Evolutionary conservation across 2,329 filamentous ascomycete genomes (phyloP).

Genomic region (Calycina herbarum): DNA sequence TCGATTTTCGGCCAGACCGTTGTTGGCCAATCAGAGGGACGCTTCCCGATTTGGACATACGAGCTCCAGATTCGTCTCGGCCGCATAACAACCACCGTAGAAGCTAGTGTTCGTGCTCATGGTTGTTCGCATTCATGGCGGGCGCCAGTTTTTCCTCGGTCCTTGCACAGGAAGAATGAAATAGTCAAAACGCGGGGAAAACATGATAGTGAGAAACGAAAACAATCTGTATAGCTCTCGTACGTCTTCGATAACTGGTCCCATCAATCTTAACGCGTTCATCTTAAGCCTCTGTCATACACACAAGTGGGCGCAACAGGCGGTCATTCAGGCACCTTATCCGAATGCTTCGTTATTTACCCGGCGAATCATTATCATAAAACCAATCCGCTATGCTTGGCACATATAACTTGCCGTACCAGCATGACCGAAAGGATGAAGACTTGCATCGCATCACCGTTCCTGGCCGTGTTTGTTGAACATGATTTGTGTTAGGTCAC

Average conservation of each 20-base stretch:
- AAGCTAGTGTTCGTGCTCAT: constrained; percentile 11
- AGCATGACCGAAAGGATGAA: constrained; percentile 21
- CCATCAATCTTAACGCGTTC: constrained; percentile 19
- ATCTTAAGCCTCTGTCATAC: constrained; percentile 26
- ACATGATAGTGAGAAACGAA: constrained; percentile 15
- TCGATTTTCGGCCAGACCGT: not conserved
- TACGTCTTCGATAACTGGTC: constrained; percentile 14
- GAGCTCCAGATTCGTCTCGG: constrained; percentile 20
- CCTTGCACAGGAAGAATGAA: constrained; percentile 25
- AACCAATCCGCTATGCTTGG: constrained; percentile 14
- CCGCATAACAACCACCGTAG: constrained; percentile 17
- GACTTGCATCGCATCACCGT: constrained; percentile 18
- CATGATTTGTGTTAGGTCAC: constrained; percentile 9
- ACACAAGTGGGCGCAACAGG: constrained; percentile 15
- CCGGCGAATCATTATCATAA: constrained; percentile 25
- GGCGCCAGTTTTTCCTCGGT: constrained; percentile 7
- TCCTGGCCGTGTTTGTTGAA: constrained; percentile 20
- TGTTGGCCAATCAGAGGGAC: constrained; percentile 18
- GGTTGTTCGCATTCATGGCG: not conserved
- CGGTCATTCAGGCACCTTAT: constrained; percentile 27
- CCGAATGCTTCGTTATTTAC: constrained; percentile 19
- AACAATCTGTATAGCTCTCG: constrained; percentile 17
- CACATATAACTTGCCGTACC: constrained; percentile 21
- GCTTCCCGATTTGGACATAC: constrained; percentile 27
- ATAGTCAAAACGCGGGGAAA: constrained; percentile 27